Percentiles rank a stretch among this genome's conserved stretches.
These are phyloP conservation scores for Desmodesmus armatus DNA, from an alignment of 139 green algal species.

Conservation along the genomic window DNA sequence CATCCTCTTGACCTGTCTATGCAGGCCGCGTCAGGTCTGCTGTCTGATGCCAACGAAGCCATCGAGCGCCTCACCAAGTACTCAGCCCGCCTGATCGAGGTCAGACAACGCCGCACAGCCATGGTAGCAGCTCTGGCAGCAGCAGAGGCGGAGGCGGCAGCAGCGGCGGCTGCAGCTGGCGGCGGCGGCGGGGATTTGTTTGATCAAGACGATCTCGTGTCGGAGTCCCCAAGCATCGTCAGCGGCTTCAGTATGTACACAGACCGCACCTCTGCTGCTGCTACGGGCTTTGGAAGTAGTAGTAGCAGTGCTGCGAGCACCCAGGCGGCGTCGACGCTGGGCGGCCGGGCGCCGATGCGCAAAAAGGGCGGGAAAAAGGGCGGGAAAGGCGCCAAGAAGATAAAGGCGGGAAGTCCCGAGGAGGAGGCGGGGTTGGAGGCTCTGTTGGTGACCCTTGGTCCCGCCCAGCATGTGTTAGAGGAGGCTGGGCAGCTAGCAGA, in stretches of 20 bases:
- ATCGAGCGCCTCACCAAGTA: conserved; percentile 82
- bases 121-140: conserved; percentile 65
- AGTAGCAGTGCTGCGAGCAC: conserved; percentile 11
- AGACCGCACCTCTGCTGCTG: not conserved
- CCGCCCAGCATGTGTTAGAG: conserved; percentile 36
- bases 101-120: conserved; percentile 62
- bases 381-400: conserved; percentile 45
- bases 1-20: too few relatives aligned
- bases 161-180: not conserved
- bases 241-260: conserved; percentile 69
- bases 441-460: conserved; percentile 47
- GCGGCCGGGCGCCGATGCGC: conserved; percentile 47
- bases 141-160: conserved; percentile 44
- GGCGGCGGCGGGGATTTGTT: not conserved
- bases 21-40: conserved; percentile 48
- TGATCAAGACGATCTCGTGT: conserved; percentile 21
- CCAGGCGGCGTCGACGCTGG: conserved; percentile 54
- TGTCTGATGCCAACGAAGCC: conserved; percentile 68
- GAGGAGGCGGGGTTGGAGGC: conserved; percentile 79
- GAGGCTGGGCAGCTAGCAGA: conserved; percentile 78
- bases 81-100: conserved; percentile 71
- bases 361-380: conserved; percentile 50
- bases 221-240: conserved; percentile 58
- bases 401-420: conserved; percentile 69
- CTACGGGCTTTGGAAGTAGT: not conserved